phyloP scores from a whole-genome alignment of 1,284 basidiomycete genomes.

The Ceratobasidium sp. region DNA sequence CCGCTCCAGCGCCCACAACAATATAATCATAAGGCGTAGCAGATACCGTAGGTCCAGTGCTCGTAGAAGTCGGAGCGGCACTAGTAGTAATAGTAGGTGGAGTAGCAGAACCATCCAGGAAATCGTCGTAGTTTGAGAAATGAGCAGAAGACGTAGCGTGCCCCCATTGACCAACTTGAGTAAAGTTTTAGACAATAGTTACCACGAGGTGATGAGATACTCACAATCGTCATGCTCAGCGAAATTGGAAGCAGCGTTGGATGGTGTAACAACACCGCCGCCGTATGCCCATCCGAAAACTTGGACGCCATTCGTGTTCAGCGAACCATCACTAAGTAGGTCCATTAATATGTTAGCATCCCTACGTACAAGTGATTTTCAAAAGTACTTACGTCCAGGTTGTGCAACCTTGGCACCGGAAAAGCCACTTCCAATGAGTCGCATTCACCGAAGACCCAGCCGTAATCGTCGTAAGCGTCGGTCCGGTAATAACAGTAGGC shows the following conservation, averaged over 20 bases:
- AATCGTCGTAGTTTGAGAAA: constrained; percentile 61
- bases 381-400: constrained; percentile 46
- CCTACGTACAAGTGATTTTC: too few species aligned
- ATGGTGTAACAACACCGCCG: constrained; percentile 51
- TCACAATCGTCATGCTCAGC: constrained; percentile 61
- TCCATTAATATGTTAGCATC: too few species aligned
- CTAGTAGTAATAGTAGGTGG: constrained; percentile 52
- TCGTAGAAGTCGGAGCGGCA: constrained; percentile 53
- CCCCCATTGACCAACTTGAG: constrained; percentile 68
- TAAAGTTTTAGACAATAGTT: neutral
- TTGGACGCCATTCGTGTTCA: constrained; percentile 58
- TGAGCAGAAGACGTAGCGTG: constrained; percentile 63
- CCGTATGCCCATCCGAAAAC: constrained; percentile 67
- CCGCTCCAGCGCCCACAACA: constrained; percentile 44
- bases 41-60: constrained; percentile 54
- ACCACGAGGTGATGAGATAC: constrained; percentile 42
- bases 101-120: constrained; percentile 62
- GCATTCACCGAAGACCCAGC: constrained; percentile 57
- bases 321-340: constrained; percentile 51
- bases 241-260: constrained; percentile 57
- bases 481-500: constrained; percentile 59
- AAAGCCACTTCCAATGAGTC: constrained; percentile 68
- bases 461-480: constrained; percentile 60
- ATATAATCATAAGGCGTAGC: constrained; percentile 55
- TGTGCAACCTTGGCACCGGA: constrained; percentile 66